Evolutionary conservation across 192 early-diverging fungal species (phyloP), one percentile per base, ranked within the genome.

Genomic region (Funneliformis mosseae): DNA sequence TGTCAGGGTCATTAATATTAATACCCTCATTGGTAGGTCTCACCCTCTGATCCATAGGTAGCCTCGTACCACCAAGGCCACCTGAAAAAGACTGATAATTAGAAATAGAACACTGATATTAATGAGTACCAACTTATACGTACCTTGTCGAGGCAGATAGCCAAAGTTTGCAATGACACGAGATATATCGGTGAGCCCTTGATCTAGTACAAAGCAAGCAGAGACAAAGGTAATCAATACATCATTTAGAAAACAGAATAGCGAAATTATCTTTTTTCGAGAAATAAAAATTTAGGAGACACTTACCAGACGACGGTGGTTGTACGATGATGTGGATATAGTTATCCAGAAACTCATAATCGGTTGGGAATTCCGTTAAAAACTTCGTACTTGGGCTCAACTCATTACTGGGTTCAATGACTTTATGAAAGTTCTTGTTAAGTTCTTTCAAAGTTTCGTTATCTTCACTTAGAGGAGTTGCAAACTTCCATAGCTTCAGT

Each of bases 11-110:
- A 60, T 27, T 38, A 25, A 76, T 28, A 43, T 61, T 23, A 25
- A 43, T 42, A 45, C 41, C 74, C 39, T 72, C 70, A 8, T 41
- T 33, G n/a, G 27, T 45, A 9, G 33, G n/a, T 23, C 42, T 38
- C 11, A 33, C 41, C 18, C 16, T 72, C 39, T 11, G 42, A 38
- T 45, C 1, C 18, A 41, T 16, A 38, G 41, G 70, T 63, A 63
- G 50, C 21, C 2, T 12, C 4, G 75, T 76, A 76, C 75, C 75
- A 33, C 75, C 75, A 68, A 68, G 66, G 12, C 66, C 66, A 68
- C 33, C 66, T 68, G 33, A 50, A 50, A 16, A 50, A 50, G 12
- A n/a, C 38, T 43, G 70, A 45, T 4, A 41, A 12, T 72, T 42
- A 72, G 39, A 33, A 66, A 66, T 28, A 28, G 12, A 66, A 66